Evolutionary conservation across 768 basidiomycete genomes (phyloP).

Genomic region (Clitopilus passeckerianus): DNA sequence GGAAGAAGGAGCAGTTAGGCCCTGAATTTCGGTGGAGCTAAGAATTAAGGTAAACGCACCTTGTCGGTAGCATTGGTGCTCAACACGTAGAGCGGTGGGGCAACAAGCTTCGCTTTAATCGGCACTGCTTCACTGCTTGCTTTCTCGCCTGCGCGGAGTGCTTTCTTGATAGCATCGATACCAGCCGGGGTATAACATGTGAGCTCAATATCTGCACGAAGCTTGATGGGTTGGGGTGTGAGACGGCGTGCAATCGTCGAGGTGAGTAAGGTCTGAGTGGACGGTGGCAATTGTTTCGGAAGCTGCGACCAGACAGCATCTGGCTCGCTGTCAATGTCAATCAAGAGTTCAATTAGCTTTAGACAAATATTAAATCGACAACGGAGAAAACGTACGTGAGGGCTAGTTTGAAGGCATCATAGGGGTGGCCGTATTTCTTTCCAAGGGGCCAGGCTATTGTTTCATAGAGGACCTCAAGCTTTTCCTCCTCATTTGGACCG

Average conservation of each 20-base stretch:
- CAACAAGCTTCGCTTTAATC: conserved; percentile 95
- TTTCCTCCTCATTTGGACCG: conserved; percentile 65
- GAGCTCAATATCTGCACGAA: conserved; percentile 95
- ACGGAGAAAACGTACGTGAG: conserved; percentile 60
- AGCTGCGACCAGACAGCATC: conserved; percentile 81
- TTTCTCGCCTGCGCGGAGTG: conserved; percentile 83
- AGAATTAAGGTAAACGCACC: conserved; percentile 29
- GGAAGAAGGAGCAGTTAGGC: not conserved
- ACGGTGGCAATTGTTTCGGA: conserved; percentile 45
- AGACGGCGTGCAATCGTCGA: conserved; percentile 89
- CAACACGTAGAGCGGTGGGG: conserved; percentile 93
- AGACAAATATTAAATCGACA: not conserved
- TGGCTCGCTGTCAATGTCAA: conserved; percentile 25
- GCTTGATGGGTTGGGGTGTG: conserved; percentile 97
- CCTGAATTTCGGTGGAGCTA: not conserved
- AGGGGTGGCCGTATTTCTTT: conserved; percentile 88
- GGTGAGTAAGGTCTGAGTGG: conserved; percentile 60
- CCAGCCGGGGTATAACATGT: conserved; percentile 95
- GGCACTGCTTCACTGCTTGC: conserved; percentile 87
- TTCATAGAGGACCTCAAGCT: conserved; percentile 84
- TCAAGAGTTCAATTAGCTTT: not conserved
- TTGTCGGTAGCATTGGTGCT: conserved; percentile 98
- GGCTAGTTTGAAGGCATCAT: conserved; percentile 97
- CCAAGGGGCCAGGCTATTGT: conserved; percentile 91
- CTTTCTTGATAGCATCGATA: conserved; percentile 94